Evolutionary conservation across 164 flowering plant species (phyloP).

Genomic region (Nelumbo lutea): DNA sequence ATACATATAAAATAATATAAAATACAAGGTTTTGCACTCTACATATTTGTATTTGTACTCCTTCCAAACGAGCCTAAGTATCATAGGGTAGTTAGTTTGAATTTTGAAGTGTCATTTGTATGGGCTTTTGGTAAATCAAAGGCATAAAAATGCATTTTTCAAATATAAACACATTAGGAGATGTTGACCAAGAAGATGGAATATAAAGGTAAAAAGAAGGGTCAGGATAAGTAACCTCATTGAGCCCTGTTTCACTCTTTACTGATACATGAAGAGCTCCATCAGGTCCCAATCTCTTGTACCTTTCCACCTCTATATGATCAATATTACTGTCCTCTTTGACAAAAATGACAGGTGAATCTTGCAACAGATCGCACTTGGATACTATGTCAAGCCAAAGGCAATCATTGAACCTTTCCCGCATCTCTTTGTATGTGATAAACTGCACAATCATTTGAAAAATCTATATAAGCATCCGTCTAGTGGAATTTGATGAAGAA

Average conservation of each 20-base stretch:
- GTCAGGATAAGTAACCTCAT: slow-evolving; percentile 41
- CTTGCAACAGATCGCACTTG: slow-evolving; percentile 71
- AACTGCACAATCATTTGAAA: slow-evolving; percentile 42
- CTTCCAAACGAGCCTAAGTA: no score
- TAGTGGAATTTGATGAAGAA: no score
- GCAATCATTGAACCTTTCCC: slow-evolving; percentile 64
- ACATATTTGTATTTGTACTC: no score
- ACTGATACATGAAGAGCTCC: slow-evolving; percentile 82
- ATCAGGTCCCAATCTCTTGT: slow-evolving; percentile 65
- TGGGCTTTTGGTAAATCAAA: not conserved
- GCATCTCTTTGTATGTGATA: slow-evolving; percentile 69
- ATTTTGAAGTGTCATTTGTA: no score
- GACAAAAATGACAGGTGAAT: slow-evolving; percentile 35
- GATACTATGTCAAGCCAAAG: slow-evolving; percentile 95
- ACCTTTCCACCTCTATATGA: slow-evolving; percentile 52
- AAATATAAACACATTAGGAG: not conserved
- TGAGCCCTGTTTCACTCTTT: slow-evolving; percentile 52
- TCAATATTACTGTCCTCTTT: slow-evolving; percentile 40
- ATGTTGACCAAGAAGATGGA: not conserved
- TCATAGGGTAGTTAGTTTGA: no score
- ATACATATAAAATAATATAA: no score
- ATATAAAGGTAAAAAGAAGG: not conserved
- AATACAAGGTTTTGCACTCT: no score
- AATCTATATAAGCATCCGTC: not conserved
- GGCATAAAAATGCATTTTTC: not conserved